phyloP scores from a whole-genome alignment of 2,329 filamentous ascomycete species.

The Tolypocladium inflatum region DNA sequence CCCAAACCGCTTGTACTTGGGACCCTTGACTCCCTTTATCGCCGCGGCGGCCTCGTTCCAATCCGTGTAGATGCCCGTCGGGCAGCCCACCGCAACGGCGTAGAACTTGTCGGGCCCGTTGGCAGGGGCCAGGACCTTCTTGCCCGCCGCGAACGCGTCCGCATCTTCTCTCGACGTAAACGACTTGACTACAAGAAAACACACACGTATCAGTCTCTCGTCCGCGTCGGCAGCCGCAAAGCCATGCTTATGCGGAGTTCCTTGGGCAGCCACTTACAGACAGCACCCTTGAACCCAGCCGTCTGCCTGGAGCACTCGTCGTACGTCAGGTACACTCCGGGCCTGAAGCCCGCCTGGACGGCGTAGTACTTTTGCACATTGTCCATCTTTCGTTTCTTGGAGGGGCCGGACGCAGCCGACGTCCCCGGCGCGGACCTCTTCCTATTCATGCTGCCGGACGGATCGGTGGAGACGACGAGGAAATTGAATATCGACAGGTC shows the following conservation, averaged over 20 bases:
- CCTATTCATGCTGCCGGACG: slow-evolving; percentile 15
- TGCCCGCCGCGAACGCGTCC: slow-evolving; percentile 63
- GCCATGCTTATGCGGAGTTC: not conserved
- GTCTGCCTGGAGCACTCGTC: slow-evolving; percentile 52
- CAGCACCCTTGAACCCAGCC: slow-evolving; percentile 51
- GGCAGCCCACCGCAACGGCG: slow-evolving; percentile 49
- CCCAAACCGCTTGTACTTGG: slow-evolving; percentile 60
- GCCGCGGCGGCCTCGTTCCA: slow-evolving; percentile 65
- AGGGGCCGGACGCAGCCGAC: slow-evolving; percentile 8
- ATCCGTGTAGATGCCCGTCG: slow-evolving; percentile 49
- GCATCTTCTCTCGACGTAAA: slow-evolving; percentile 68
- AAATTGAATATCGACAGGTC: slow-evolving; percentile 15
- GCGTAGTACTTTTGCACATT: slow-evolving; percentile 51
- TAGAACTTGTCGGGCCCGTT: slow-evolving; percentile 43
- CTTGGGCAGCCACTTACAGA: slow-evolving; percentile 45
- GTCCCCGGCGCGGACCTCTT: slow-evolving; percentile 16
- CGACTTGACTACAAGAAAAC: slow-evolving; percentile 56
- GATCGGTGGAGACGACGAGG: slow-evolving; percentile 3
- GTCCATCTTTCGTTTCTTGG: slow-evolving; percentile 41
- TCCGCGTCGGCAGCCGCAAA: not conserved
- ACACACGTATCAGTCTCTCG: not conserved
- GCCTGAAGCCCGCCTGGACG: slow-evolving; percentile 44
- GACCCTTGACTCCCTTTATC: slow-evolving; percentile 62
- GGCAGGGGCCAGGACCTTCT: slow-evolving; percentile 26
- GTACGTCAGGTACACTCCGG: slow-evolving; percentile 55